phyloP scores from a whole-genome alignment of 768 basidiomycete species.

The Suillus brevipes region DNA sequence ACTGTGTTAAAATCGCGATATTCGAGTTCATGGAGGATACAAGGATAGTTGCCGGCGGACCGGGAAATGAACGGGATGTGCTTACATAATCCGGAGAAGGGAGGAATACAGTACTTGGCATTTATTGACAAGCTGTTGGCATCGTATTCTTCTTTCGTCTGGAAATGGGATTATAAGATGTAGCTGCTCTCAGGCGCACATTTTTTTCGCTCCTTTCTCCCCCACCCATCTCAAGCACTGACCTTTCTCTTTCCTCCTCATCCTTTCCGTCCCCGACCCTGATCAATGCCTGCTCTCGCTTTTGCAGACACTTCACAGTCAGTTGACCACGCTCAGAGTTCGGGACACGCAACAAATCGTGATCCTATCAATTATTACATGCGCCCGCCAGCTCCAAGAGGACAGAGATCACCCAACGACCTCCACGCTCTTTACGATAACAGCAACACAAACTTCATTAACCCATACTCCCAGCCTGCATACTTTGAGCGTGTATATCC shows the following conservation, averaged over 20 bases:
- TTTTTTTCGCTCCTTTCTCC: conserved; percentile 26
- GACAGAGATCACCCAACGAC: conserved; percentile 19
- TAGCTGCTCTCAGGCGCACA: conserved; percentile 34
- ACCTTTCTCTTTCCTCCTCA: neutral
- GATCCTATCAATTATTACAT: conserved; percentile 22
- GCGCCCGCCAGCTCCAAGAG: conserved; percentile 20
- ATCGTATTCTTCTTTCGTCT: conserved; percentile 11
- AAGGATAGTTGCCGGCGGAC: conserved; percentile 15
- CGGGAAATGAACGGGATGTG: conserved; percentile 7
- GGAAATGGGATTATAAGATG: conserved; percentile 29
- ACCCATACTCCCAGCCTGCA: conserved; percentile 10
- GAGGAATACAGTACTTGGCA: conserved; percentile 15
- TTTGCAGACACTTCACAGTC: conserved; percentile 11
- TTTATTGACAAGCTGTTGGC: conserved; percentile 11
- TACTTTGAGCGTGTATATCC: conserved; percentile 21
- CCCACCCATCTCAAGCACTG: conserved; percentile 11
- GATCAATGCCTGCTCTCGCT: conserved; percentile 33
- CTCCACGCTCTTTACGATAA: conserved; percentile 28
- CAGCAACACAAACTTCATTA: conserved; percentile 9
- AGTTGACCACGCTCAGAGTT: conserved; percentile 11
- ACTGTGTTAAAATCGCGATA: conserved; percentile 57
- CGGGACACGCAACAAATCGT: conserved; percentile 9
- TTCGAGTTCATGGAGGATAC: conserved; percentile 40
- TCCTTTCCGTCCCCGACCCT: conserved; percentile 4
- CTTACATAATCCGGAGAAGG: conserved; percentile 12